These are phyloP conservation scores for Penicillium sp. DNA, from an alignment of 2,329 filamentous ascomycete species.

Conservation along the genomic window DNA sequence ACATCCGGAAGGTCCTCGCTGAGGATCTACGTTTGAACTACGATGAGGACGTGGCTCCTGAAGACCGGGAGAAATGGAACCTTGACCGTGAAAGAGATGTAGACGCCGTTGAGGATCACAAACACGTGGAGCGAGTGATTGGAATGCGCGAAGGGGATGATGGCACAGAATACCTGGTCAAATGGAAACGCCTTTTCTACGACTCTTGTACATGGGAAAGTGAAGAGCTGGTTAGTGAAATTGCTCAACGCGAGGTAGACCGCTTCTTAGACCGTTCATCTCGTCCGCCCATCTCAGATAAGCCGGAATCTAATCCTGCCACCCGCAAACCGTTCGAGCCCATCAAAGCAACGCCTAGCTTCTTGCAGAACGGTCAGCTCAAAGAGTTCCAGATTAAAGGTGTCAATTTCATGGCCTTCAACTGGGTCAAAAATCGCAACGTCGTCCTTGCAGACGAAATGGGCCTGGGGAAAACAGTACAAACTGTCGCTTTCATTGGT, in stretches of 20 bases:
- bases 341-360: constrained; percentile 82
- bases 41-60: constrained; percentile 74
- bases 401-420: constrained; percentile 92
- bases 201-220: constrained; percentile 94
- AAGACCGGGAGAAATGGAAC: constrained; percentile 91
- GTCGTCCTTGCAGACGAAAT: constrained; percentile 98
- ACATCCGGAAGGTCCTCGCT: constrained; percentile 81
- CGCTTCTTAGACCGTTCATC: constrained; percentile 84
- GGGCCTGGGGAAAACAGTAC: constrained; percentile 97
- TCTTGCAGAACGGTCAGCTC: constrained; percentile 82
- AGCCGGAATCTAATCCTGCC: constrained; percentile 73
- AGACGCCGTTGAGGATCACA: constrained; percentile 87
- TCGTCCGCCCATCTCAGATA: constrained; percentile 79
- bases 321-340: constrained; percentile 73
- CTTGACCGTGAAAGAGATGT: constrained; percentile 92
- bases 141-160: constrained; percentile 79
- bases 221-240: constrained; percentile 72
- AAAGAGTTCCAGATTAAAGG: constrained; percentile 93
- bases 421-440: constrained; percentile 93
- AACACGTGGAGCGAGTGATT: constrained; percentile 91
- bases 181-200: constrained; percentile 95
- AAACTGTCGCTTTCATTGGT: constrained; percentile 95
- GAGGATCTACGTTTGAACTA: constrained; percentile 78
- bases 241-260: constrained; percentile 89
- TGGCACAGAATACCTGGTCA: constrained; percentile 87